phyloP scores from a whole-genome alignment of 1,284 basidiomycete species.

The Trichosporon sp. region DNA sequence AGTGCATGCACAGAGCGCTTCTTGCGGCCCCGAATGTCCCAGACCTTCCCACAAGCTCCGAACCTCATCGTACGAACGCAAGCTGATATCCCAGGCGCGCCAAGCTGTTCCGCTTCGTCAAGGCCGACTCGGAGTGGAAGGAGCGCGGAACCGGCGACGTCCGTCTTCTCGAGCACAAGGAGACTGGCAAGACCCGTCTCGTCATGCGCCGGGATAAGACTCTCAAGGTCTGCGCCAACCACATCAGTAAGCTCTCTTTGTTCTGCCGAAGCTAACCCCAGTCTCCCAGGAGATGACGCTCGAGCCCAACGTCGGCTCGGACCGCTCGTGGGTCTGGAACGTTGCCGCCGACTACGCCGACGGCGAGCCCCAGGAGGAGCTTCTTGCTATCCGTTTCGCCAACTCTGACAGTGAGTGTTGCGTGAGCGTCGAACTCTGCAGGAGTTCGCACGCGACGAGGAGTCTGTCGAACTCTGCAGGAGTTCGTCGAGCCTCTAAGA shows the following conservation, averaged over 20 bases:
- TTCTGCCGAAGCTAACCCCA: slow-evolving; percentile 39
- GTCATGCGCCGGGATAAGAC: slow-evolving; percentile 99
- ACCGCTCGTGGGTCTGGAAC: slow-evolving; percentile 99
- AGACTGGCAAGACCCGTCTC: slow-evolving; percentile 84
- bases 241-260: slow-evolving; percentile 64
- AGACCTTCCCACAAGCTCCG: too few relatives aligned
- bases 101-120: slow-evolving; percentile 95
- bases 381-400: slow-evolving; percentile 95
- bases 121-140: slow-evolving; percentile 84
- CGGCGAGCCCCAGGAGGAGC: slow-evolving; percentile 79
- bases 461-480: too few relatives aligned
- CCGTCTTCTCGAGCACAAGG: slow-evolving; percentile 77
- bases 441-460: neutral
- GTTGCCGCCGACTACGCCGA: slow-evolving; percentile 93
- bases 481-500: neutral
- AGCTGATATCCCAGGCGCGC: slow-evolving; percentile 66
- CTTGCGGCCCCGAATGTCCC: too few relatives aligned
- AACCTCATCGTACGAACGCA: too few relatives aligned
- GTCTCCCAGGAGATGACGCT: slow-evolving; percentile 89
- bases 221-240: slow-evolving; percentile 98
- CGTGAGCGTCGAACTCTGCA: too few relatives aligned
- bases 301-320: slow-evolving; percentile 96
- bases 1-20: too few relatives aligned
- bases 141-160: slow-evolving; percentile 78
- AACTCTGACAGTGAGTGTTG: slow-evolving; percentile 90